phyloP scores from a whole-genome alignment of 208 protist species.

The Trypanosoma vivax region DNA sequence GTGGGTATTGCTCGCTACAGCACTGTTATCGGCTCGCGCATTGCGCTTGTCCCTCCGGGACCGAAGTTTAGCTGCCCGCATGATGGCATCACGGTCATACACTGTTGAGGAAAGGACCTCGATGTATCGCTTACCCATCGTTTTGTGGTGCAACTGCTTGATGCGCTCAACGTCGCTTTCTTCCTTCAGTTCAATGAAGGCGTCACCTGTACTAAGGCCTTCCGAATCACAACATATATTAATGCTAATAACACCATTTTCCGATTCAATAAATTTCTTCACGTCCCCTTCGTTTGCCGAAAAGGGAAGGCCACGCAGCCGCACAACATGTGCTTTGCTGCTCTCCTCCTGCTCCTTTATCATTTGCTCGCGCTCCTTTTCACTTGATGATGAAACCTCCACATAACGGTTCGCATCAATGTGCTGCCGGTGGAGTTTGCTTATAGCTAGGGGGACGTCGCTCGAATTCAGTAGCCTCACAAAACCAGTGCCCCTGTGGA shows the following conservation, averaged over 20 bases:
- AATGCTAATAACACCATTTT: conserved; percentile 27
- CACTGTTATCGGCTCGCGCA: neutral
- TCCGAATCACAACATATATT: conserved; percentile 39
- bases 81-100: conserved; percentile 37
- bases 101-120: conserved; percentile 42
- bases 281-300: conserved; percentile 43
- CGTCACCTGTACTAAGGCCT: conserved; percentile 50
- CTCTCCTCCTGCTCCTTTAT: conserved; percentile 17
- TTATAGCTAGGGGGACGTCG: conserved; percentile 26
- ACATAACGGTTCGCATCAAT: conserved; percentile 36
- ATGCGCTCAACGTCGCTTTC: conserved; percentile 25
- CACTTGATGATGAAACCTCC: conserved; percentile 22
- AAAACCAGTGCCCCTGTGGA: conserved; percentile 34
- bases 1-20: neutral
- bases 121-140: conserved; percentile 61
- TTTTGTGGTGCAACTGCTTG: conserved; percentile 28
- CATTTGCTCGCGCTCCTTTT: conserved; percentile 17
- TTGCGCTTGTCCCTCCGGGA: conserved; percentile 11
- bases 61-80: conserved; percentile 28
- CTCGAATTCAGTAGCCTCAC: conserved; percentile 21
- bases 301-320: conserved; percentile 72
- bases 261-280: conserved; percentile 27
- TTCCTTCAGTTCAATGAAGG: conserved; percentile 51
- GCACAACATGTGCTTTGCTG: conserved; percentile 32
- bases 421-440: conserved; percentile 25